phyloP scores from a whole-genome alignment of 2,329 filamentous ascomycete genomes.

The Botrytis galanthina region DNA sequence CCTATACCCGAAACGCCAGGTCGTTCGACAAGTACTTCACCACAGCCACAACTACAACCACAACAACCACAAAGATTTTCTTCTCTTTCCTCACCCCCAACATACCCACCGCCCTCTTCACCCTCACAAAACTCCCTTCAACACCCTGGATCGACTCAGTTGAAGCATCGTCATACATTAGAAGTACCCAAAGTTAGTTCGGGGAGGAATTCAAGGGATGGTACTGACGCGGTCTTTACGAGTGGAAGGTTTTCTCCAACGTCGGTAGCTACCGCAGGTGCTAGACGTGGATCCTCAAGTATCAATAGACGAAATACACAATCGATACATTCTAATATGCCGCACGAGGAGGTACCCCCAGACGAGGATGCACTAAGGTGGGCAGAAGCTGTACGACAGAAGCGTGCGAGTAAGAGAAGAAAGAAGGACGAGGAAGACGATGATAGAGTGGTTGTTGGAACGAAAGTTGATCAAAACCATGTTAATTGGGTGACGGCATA shows the following conservation, averaged over 20 bases:
- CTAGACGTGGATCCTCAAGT: slow-evolving; percentile 78
- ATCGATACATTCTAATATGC: slow-evolving; percentile 80
- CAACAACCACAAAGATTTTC: not conserved
- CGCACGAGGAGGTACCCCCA: slow-evolving; percentile 76
- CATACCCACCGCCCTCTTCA: slow-evolving; percentile 53
- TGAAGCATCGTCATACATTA: slow-evolving; percentile 83
- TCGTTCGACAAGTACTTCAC: slow-evolving; percentile 37
- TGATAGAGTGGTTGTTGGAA: slow-evolving; percentile 90
- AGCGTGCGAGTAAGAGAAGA: slow-evolving; percentile 81
- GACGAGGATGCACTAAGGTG: slow-evolving; percentile 90
- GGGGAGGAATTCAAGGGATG: slow-evolving; percentile 70
- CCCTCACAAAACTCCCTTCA: slow-evolving; percentile 36
- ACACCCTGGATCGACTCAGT: slow-evolving; percentile 53
- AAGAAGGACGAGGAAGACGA: slow-evolving; percentile 86
- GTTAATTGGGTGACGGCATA: slow-evolving; percentile 97
- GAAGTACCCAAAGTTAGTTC: slow-evolving; percentile 73
- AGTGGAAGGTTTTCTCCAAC: slow-evolving; percentile 79
- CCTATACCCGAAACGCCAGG: slow-evolving; percentile 27
- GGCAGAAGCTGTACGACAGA: slow-evolving; percentile 90
- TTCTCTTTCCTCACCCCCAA: slow-evolving; percentile 58
- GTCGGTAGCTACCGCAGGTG: slow-evolving; percentile 48
- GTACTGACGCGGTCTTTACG: slow-evolving; percentile 63
- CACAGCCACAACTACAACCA: slow-evolving; percentile 41
- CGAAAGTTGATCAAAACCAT: slow-evolving; percentile 95
- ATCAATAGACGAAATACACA: slow-evolving; percentile 77